Base-by-base conservation (phyloP, 306 rosid species). In the Arachis stenosperma region DNA sequence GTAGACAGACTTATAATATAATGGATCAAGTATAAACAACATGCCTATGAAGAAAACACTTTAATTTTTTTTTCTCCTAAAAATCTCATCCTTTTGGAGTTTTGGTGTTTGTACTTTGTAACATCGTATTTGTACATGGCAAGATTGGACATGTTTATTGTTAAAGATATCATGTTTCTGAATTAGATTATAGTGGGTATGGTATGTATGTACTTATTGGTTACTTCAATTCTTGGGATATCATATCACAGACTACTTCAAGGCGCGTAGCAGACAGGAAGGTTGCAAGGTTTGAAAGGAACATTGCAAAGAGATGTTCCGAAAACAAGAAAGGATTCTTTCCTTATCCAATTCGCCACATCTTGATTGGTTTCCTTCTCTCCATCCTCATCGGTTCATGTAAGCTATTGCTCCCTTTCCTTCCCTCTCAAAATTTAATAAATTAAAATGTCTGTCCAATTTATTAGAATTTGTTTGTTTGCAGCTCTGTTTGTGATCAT, bases 401-500 rank as follows among this genome's bases (percentile, higher is more conserved):
- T 90, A 79, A 33, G 37, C 3, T 33, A 33, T 33, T 69, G 75
- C 8, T 73, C 68, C 48, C 79, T 73, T 51, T 10, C 51, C 30
- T 42, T 7, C 2, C 5, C 5, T 33, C 37, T 33, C 37, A 33
- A 33, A 33, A 2, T 33, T 33, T 33, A 2, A 33, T 33, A 33
- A 33, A 33, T 33, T 33, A 33, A 33, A 33, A 33, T 33, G 37
- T 33, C 4, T 33, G 37, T 33, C 4, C 37, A 33, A 33, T 33
- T 33, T 33, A 33, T 33, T 2, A 33, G 4, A 33, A 33, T 37
- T 42, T 66, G 72, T 66, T 33, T 56, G 59, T 78, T 81, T 65
- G 80, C 88, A 88, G 96, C 84, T 76, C 81, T 88, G 79, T 88
- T 86, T 76, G 90, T 75, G 91, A 84, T 85, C 72, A 81, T 88